Conservation (phyloP, 208 protist species). For the Wallacemonas sp. region DNA sequence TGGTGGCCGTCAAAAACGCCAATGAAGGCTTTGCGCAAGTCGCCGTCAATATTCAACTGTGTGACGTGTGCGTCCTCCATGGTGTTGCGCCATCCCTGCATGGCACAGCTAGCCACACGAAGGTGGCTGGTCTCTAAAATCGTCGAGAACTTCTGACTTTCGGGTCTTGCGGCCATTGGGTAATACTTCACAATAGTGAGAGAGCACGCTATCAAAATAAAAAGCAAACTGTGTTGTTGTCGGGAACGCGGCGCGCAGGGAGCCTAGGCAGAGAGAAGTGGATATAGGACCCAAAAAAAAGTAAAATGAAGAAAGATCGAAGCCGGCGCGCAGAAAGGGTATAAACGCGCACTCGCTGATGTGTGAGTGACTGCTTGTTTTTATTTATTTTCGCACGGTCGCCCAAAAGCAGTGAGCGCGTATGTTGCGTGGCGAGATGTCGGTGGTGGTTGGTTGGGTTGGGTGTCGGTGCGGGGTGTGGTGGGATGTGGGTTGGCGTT, state of each 20-base stretch:
- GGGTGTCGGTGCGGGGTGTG: too few species aligned
- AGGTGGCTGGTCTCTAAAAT: conserved; percentile 85
- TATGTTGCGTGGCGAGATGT: too few species aligned
- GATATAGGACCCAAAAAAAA: too few species aligned
- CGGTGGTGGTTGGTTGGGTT: too few species aligned
- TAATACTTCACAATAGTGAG: too few species aligned
- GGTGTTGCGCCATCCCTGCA: conserved; percentile 91
- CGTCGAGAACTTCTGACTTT: conserved; percentile 91
- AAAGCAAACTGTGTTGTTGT: conserved; percentile 14
- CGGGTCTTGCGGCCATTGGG: conserved; percentile 85
- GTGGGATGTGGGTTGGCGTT: too few species aligned
- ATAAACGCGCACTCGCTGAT: too few species aligned
- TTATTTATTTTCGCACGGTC: background rate
- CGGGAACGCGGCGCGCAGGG: background rate
- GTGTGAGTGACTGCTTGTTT: background rate
- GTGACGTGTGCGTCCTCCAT: conserved; percentile 93
- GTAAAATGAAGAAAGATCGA: too few species aligned
- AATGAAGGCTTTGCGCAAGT: conserved; percentile 76
- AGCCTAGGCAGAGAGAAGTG: too few species aligned
- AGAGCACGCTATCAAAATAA: too few species aligned
- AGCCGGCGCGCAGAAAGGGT: too few species aligned
- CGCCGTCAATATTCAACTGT: conserved; percentile 76
- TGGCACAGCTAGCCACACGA: conserved; percentile 84
- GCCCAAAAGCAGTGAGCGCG: too few species aligned
- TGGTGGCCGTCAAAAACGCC: conserved; percentile 93